Evolutionary conservation across 768 basidiomycete species (phyloP).

Genomic region (Hygrophorus russula): DNA sequence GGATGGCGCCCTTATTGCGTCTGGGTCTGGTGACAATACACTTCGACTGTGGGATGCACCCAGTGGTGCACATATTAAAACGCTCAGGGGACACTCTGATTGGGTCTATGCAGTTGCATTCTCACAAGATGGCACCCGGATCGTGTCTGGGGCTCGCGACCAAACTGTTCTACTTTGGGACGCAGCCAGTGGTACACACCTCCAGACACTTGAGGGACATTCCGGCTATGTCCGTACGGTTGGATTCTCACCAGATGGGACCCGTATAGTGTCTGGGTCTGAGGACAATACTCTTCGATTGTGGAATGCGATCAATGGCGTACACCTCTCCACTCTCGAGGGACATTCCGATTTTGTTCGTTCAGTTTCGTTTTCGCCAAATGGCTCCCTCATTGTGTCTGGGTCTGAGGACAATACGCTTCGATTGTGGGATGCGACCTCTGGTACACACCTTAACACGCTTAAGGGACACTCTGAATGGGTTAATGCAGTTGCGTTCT

Average conservation of each 20-base stretch:
- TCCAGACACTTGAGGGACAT: not conserved
- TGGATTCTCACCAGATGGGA: constrained; percentile 42
- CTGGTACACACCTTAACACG: no score
- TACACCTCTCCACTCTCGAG: no score
- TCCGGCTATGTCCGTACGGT: not conserved
- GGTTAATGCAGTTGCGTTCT: no score
- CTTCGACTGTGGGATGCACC: constrained; percentile 83
- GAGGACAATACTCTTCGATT: constrained; percentile 80
- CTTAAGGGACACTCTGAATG: no score
- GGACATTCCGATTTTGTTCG: no score
- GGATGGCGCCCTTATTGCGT: constrained; percentile 68
- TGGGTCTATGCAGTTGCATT: not conserved
- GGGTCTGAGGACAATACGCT: no score
- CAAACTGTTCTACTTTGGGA: constrained; percentile 87
- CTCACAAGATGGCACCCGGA: constrained; percentile 58
- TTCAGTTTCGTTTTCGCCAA: no score
- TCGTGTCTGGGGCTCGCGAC: constrained; percentile 88
- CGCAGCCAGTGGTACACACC: constrained; percentile 17
- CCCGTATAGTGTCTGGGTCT: constrained; percentile 79
- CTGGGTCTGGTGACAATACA: constrained; percentile 77
- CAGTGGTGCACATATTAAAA: not conserved
- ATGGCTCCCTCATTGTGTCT: no score
- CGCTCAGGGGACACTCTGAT: not conserved
- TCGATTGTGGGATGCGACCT: no score
- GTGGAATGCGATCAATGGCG: constrained; percentile 56